Conservation (phyloP, 495 filamentous ascomycete genomes). For the Lineolata rhizophorae region DNA sequence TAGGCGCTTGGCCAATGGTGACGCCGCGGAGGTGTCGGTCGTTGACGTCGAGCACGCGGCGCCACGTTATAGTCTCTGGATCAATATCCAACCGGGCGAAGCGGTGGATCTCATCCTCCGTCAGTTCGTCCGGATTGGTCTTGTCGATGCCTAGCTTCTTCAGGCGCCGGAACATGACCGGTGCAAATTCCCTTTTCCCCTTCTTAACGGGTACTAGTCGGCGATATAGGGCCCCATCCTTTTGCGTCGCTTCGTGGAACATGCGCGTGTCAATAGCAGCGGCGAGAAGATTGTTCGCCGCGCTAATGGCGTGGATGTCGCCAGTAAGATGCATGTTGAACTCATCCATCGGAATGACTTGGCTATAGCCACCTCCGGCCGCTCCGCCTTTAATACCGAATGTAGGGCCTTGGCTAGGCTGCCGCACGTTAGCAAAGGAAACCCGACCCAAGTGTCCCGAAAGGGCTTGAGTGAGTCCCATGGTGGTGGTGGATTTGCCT, state of each 20-base stretch:
- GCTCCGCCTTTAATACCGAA: slow-evolving; percentile 98
- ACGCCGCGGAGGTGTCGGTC: slow-evolving; percentile 80
- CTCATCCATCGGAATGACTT: slow-evolving; percentile 99
- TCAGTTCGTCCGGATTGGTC: slow-evolving; percentile 76
- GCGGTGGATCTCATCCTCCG: slow-evolving; percentile 61
- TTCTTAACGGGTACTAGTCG: slow-evolving; percentile 78
- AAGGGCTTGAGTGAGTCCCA: slow-evolving; percentile 87
- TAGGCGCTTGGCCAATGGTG: slow-evolving; percentile 65
- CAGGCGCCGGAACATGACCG: slow-evolving; percentile 74
- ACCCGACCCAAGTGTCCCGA: slow-evolving; percentile 72
- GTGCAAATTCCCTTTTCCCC: slow-evolving; percentile 66
- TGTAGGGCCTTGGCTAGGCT: slow-evolving; percentile 91
- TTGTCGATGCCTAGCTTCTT: slow-evolving; percentile 93
- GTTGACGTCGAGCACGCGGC: slow-evolving; percentile 88
- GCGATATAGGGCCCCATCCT: slow-evolving; percentile 72
- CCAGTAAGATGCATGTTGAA: slow-evolving; percentile 96
- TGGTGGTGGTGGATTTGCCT: slow-evolving; percentile 96
- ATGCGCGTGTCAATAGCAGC: slow-evolving; percentile 95
- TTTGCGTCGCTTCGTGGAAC: slow-evolving; percentile 91
- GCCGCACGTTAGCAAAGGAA: slow-evolving; percentile 86
- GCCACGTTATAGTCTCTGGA: slow-evolving; percentile 91
- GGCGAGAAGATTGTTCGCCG: slow-evolving; percentile 94
- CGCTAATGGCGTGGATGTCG: slow-evolving; percentile 93
- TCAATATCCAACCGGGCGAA: slow-evolving; percentile 93
- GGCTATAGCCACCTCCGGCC: slow-evolving; percentile 90